phyloP scores from a whole-genome alignment of 345 rosid species.

The Gossypium raimondii region DNA sequence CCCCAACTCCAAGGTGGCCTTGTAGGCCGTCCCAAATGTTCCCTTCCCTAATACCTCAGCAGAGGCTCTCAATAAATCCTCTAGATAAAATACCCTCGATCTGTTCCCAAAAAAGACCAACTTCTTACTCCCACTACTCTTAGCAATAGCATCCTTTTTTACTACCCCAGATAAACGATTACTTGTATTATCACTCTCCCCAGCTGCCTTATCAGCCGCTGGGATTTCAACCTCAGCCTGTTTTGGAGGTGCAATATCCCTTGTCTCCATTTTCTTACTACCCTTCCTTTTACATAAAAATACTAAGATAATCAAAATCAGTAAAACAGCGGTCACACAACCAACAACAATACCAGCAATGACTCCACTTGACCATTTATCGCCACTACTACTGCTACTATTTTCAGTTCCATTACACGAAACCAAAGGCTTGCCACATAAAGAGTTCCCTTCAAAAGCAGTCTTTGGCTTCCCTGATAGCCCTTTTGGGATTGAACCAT shows the following conservation, averaged over 20 bases:
- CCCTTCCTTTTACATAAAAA: not conserved
- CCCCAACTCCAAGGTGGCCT: not conserved
- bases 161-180: not conserved
- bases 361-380: not conserved
- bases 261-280: not conserved
- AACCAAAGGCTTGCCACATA: not conserved
- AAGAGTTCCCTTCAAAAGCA: not conserved
- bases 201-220: not conserved
- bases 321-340: not conserved
- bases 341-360: not conserved
- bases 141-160: not conserved
- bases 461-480: not conserved
- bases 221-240: not conserved
- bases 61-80: not conserved
- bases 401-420: not conserved
- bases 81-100: not conserved
- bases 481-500: not conserved
- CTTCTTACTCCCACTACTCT: not conserved
- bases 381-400: not conserved
- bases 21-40: not conserved
- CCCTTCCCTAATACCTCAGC: constrained; percentile 5
- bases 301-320: not conserved
- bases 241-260: not conserved
- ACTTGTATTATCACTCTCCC: not conserved
- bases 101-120: not conserved